A percentile compares a stretch with the other conserved stretches of the same genome.
Evolutionary conservation across 768 basidiomycete genomes (phyloP).

Genomic region (Mycena pura): DNA sequence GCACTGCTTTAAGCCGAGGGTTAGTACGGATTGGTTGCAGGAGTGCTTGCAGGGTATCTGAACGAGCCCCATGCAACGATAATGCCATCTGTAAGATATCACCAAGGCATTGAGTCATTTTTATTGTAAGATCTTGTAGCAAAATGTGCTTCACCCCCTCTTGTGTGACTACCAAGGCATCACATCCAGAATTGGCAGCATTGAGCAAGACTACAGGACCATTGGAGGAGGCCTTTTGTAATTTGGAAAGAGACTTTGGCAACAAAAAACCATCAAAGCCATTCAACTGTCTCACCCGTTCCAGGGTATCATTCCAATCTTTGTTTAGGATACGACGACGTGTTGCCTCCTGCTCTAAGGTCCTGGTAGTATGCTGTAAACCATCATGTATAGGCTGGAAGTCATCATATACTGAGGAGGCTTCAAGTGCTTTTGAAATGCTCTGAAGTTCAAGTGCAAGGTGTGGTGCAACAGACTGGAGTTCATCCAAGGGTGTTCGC

Average conservation of each 20-base stretch:
- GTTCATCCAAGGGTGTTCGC: conserved; percentile 1
- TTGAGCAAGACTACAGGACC: conserved; percentile 44
- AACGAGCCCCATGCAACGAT: conserved; percentile 1
- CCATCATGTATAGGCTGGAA: background rate
- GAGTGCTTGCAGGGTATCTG: background rate
- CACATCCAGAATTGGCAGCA: conserved; percentile 28
- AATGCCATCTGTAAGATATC: background rate
- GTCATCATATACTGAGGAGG: background rate
- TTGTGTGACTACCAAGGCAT: conserved; percentile 25
- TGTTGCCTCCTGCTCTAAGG: conserved; percentile 24
- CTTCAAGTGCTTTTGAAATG: conserved; percentile 2
- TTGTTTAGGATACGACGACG: conserved; percentile 30
- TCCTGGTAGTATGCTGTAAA: background rate
- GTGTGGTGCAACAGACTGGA: conserved; percentile 2
- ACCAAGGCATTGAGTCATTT: background rate
- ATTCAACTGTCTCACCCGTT: conserved; percentile 33
- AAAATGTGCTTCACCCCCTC: conserved; percentile 15
- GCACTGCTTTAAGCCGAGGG: background rate
- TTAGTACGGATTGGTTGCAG: background rate
- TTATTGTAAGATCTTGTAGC: conserved; percentile 8
- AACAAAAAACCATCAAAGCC: conserved; percentile 32
- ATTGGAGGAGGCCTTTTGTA: conserved; percentile 25
- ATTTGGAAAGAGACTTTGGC: conserved; percentile 18
- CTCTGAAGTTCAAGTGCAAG: conserved; percentile 1
- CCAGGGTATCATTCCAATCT: conserved; percentile 32